Percentiles rank a stretch among this genome's conserved stretches.
Conservation (phyloP, 768 basidiomycete genomes). For the Psilocybe azurescens region DNA sequence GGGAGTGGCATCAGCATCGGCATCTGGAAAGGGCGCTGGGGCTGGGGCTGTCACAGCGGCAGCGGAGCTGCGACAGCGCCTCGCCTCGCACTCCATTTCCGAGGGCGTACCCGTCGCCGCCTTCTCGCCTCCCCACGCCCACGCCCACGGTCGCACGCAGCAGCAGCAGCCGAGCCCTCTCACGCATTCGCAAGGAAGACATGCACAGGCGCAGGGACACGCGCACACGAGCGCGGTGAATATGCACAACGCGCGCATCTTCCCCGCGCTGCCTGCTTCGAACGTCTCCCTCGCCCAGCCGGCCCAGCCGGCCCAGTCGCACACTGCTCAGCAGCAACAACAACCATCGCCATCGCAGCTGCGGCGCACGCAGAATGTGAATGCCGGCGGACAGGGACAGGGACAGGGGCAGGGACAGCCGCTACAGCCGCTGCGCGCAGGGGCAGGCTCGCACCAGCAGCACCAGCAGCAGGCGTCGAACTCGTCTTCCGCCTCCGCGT, state of each 20-base stretch:
- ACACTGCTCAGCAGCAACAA: neutral
- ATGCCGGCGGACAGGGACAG: too few species aligned
- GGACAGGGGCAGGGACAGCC: too few species aligned
- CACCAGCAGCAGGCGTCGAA: too few species aligned
- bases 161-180: conserved; percentile 3
- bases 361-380: too few species aligned
- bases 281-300: conserved; percentile 3
- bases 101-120: conserved; percentile 32
- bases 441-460: too few species aligned
- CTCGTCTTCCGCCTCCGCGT: neutral
- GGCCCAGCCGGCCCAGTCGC: too few species aligned
- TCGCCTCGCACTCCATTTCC: conserved; percentile 35
- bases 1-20: neutral
- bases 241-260: neutral
- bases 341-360: too few species aligned
- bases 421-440: too few species aligned
- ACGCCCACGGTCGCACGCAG: conserved; percentile 3
- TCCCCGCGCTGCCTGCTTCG: neutral
- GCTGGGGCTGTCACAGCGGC: neutral
- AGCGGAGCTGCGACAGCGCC: conserved; percentile 27
- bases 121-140: conserved; percentile 1
- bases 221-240: neutral
- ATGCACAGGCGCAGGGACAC: neutral
- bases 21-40: too few species aligned
- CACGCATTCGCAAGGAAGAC: neutral